A percentile compares a stretch with the other conserved stretches of the same genome.
phyloP scores from a whole-genome alignment of 768 basidiomycete genomes.

The Clitopilus passeckerianus region DNA sequence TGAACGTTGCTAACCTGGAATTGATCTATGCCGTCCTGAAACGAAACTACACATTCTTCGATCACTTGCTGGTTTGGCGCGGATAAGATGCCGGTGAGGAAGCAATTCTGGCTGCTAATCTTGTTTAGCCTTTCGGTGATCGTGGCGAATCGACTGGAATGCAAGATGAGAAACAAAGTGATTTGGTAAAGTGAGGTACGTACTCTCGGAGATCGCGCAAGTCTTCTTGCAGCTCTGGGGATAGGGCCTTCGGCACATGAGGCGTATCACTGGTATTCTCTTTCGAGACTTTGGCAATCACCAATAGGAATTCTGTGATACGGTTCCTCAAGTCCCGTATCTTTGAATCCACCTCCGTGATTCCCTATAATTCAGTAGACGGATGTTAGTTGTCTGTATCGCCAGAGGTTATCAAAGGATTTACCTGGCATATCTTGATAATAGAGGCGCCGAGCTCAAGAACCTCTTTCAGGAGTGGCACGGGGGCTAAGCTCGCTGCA shows the following conservation, averaged over 20 bases:
- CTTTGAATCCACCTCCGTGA: neutral
- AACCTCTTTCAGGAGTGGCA: neutral
- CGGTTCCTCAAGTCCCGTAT: neutral
- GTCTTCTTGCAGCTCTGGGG: too few relatives aligned
- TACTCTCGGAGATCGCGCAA: neutral
- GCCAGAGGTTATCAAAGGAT: neutral
- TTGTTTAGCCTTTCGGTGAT: neutral
- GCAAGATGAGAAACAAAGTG: neutral
- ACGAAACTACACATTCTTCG: neutral
- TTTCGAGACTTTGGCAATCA: neutral
- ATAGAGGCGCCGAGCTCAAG: neutral
- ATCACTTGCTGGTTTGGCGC: neutral
- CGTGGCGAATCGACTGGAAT: neutral
- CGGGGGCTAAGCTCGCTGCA: neutral
- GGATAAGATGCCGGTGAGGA: neutral
- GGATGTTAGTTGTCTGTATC: neutral
- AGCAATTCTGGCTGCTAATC: neutral
- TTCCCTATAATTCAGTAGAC: neutral
- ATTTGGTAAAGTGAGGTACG: neutral
- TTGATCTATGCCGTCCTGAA: neutral
- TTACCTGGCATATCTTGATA: neutral
- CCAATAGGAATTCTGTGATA: neutral
- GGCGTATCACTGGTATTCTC: neutral
- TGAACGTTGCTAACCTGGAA: neutral
- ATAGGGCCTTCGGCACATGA: too few relatives aligned